Percentiles rank a stretch among this genome's conserved stretches.
These are phyloP conservation scores for Sphaerulina musiva DNA, from an alignment of 2,329 filamentous ascomycete species.

Conservation along the genomic window DNA sequence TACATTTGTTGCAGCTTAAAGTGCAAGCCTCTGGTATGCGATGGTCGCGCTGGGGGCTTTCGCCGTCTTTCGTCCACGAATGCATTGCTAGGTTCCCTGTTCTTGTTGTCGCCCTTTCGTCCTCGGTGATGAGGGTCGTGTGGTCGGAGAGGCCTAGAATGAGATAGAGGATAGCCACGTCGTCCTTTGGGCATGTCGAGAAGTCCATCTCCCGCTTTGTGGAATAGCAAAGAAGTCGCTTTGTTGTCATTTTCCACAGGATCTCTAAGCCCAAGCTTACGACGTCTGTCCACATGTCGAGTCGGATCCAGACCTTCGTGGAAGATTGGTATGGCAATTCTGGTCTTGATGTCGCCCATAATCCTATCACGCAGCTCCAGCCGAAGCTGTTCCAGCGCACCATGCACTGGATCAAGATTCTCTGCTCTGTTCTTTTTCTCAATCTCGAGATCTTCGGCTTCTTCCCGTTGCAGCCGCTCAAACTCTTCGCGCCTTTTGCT, in stretches of 20 bases:
- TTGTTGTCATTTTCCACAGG: constrained; percentile 52
- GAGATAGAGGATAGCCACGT: constrained; percentile 30
- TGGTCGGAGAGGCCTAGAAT: constrained; percentile 36
- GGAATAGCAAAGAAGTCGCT: constrained; percentile 40
- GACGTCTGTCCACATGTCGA: constrained; percentile 71
- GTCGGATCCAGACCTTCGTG: constrained; percentile 76
- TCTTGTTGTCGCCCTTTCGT: constrained; percentile 30
- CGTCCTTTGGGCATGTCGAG: constrained; percentile 56
- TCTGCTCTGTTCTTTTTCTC: constrained; percentile 83
- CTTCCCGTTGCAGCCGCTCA: constrained; percentile 61
- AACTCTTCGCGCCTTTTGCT: constrained; percentile 58
- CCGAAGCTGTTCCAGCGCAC: constrained; percentile 71
- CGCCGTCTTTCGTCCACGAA: constrained; percentile 55
- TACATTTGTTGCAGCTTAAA: constrained; percentile 68
- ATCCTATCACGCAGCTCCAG: constrained; percentile 80
- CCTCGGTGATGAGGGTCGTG: constrained; percentile 40
- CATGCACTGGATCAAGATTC: constrained; percentile 81
- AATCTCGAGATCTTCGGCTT: constrained; percentile 76
- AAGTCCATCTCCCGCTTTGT: constrained; percentile 54
- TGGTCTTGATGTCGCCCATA: constrained; percentile 79
- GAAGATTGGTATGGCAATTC: constrained; percentile 74
- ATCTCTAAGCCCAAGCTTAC: constrained; percentile 69
- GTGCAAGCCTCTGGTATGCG: constrained; percentile 68
- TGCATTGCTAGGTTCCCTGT: constrained; percentile 38
- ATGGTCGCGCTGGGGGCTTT: constrained; percentile 50